Evolutionary conservation across 1,284 basidiomycete genomes (phyloP), one percentile per base, ranked within the genome.

Genomic region (Phylloboletellus chloephorus): DNA sequence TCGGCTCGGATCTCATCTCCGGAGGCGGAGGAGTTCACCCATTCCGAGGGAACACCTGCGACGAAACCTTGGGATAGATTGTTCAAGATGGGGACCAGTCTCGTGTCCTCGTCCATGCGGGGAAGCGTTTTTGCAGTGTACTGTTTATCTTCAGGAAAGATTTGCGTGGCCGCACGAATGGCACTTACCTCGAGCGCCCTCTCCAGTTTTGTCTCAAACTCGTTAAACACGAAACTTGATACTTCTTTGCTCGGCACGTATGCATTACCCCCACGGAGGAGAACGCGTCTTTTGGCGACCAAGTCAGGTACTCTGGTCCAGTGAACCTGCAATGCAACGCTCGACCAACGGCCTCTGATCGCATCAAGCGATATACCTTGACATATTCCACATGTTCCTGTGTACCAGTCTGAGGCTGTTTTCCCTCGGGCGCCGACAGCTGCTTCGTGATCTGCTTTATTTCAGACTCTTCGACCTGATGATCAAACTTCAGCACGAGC

Each of bases 281-380:
- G 82, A 1, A 98, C 90, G 39, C 73, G 75, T n/a, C 96, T 73
- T 57, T 76, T 81, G 50, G 87, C 87, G 6, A 99, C 83, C 4
- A 99, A 76, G 60, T 98, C 93, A 2, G 91, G 89, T 2, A 98
- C 95, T 39, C 84, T 80, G 4, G 85, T 92, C 96, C 96, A 99
- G 58, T 65, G 71, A 15, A 79, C 77, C 76, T 78, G 41, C 9
- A 4, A 17, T 12, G 10, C 5, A 34, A 33, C 13, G 23, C 19
- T 28, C 9, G 17, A 40, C 30, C 22, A 9, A 23, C 30, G 23
- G 15, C 9, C 24, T n/a, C n/a, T 32, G 21, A 40, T 31, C 17
- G 8, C 26, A 19, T 25, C 22, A 16, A 34, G 19, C 11, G 16
- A 48, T 53, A 7, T 42, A 82, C 87, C 67, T 91, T 92, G 66